These are phyloP conservation scores for Monosporascus cannonballus DNA, from an alignment of 2,329 filamentous ascomycete species.

Conservation along the genomic window DNA sequence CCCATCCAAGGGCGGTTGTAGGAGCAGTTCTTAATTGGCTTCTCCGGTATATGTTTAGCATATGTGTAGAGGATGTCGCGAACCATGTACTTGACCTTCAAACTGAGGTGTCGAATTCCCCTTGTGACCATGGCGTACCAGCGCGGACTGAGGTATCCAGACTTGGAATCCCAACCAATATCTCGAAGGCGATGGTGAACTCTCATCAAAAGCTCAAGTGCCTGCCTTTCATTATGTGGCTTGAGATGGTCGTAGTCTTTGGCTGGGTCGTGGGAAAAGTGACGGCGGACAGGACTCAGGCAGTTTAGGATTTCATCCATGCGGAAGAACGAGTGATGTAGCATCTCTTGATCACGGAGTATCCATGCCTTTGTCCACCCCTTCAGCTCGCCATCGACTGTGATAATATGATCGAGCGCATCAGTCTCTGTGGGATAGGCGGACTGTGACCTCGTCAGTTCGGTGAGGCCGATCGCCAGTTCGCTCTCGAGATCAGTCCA, in stretches of 20 bases:
- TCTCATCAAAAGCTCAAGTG: too few species aligned
- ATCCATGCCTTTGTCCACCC: background rate
- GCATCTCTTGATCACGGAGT: background rate
- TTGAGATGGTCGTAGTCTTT: too few species aligned
- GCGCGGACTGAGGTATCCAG: too few species aligned
- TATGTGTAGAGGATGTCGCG: background rate
- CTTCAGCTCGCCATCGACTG: background rate
- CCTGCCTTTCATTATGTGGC: too few species aligned
- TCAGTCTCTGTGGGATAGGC: background rate
- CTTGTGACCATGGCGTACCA: background rate
- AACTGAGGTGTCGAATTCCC: background rate
- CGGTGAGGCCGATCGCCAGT: too few species aligned
- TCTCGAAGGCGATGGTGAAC: too few species aligned
- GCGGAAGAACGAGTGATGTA: background rate
- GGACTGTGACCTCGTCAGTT: background rate
- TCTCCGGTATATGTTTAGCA: too few species aligned
- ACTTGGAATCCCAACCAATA: too few species aligned
- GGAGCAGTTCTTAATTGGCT: too few species aligned
- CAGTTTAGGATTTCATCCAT: background rate
- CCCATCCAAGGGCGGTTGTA: too few species aligned
- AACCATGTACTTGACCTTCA: background rate
- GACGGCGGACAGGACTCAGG: background rate
- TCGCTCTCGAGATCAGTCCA: too few species aligned
- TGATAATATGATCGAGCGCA: background rate
- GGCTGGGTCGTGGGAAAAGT: too few species aligned